These are phyloP conservation scores for Colletotrichum sp. DNA, from an alignment of 2,329 filamentous ascomycete genomes.

Conservation along the genomic window DNA sequence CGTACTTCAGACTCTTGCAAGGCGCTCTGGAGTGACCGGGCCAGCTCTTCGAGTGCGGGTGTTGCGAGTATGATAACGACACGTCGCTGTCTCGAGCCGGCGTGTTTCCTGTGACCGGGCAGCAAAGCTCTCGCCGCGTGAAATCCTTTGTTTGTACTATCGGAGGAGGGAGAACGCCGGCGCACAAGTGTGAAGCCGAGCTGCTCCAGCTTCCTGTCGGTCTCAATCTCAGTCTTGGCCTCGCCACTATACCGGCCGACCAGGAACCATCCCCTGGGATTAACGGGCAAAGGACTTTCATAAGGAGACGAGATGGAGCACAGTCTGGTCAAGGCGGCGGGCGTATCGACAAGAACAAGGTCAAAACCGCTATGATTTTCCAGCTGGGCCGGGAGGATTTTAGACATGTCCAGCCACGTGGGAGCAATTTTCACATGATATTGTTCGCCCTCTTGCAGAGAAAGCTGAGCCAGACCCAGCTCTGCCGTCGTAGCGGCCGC, in stretches of 20 bases:
- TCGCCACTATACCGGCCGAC: background rate
- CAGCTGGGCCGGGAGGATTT: background rate
- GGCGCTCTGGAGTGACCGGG: background rate
- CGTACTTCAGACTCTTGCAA: background rate
- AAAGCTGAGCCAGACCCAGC: background rate
- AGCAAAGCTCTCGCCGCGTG: background rate
- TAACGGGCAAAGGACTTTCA: background rate
- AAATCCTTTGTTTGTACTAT: background rate
- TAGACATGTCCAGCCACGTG: background rate
- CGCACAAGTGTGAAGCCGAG: background rate
- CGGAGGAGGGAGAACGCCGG: background rate
- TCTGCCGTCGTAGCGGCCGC: background rate
- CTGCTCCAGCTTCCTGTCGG: background rate
- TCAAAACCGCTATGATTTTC: background rate
- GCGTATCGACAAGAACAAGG: background rate
- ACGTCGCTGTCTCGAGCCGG: background rate
- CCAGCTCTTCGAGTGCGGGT: background rate
- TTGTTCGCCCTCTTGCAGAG: background rate
- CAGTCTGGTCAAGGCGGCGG: background rate
- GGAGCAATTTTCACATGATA: background rate
- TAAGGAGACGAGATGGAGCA: background rate
- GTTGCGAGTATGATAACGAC: background rate
- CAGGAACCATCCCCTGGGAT: background rate
- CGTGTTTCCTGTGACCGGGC: background rate
- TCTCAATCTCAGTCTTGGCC: background rate